A percentile compares a stretch with the other conserved stretches of the same genome.
Conservation (phyloP, 805 yeast species). For the Saccharomyces eubayanus region DNA sequence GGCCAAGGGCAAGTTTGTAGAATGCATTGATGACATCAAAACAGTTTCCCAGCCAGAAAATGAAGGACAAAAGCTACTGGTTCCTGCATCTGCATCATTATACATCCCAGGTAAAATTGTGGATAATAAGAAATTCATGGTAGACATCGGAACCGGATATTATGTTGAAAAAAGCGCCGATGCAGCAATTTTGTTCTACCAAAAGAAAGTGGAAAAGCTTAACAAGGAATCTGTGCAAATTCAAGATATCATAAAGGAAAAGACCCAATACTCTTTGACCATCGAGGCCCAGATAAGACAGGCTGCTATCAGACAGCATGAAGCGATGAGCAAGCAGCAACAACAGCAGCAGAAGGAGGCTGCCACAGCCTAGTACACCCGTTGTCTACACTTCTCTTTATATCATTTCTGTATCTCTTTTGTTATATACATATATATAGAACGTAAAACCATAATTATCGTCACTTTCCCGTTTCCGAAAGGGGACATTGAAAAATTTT, state of each 20-base stretch:
- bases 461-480: background rate
- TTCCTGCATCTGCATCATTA: conserved; percentile 82
- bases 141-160: conserved; percentile 95
- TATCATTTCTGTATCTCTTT: background rate
- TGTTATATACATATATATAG: background rate
- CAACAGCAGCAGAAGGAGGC: conserved; percentile 1
- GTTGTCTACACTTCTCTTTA: background rate
- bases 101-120: conserved; percentile 79
- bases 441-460: background rate
- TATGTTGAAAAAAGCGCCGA: conserved; percentile 69
- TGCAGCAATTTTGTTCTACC: conserved; percentile 65
- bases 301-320: conserved; percentile 18
- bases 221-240: conserved; percentile 66
- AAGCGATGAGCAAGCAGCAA: conserved; percentile 10
- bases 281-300: conserved; percentile 29
- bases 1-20: conserved; percentile 74
- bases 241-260: conserved; percentile 66
- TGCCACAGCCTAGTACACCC: conserved; percentile 35
- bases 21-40: conserved; percentile 66
- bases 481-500: background rate
- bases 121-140: conserved; percentile 62
- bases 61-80: conserved; percentile 50
- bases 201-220: conserved; percentile 63
- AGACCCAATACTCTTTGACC: conserved; percentile 39
- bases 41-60: conserved; percentile 36